Percentiles rank a stretch among this genome's conserved stretches.
Evolutionary conservation across 306 rosid species (phyloP).

Genomic region (Cicer chorassanicum): DNA sequence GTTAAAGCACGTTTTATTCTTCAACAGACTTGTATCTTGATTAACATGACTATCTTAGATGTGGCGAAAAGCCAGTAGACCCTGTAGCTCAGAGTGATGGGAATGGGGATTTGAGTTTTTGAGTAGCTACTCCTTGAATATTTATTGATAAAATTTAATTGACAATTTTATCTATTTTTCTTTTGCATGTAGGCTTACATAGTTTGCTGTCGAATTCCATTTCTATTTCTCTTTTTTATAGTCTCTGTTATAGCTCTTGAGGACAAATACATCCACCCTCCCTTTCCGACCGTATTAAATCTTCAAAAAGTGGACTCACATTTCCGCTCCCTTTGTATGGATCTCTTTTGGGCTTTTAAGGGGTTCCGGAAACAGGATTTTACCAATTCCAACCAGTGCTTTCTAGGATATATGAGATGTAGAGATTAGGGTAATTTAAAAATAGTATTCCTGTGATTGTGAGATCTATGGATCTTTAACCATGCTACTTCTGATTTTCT

Average conservation of each 20-base stretch:
- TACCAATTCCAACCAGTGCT: background rate
- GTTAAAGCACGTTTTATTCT: no score
- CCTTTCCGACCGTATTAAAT: background rate
- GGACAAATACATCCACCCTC: background rate
- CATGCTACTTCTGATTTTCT: slow-evolving; percentile 2
- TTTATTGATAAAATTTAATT: no score
- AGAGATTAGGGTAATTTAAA: background rate
- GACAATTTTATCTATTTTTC: no score
- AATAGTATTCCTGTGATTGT: background rate
- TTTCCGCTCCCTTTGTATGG: background rate
- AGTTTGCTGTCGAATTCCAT: background rate
- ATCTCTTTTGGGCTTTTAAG: background rate
- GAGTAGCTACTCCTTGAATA: no score
- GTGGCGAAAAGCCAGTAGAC: no score
- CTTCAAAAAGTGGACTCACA: background rate
- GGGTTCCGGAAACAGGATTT: background rate
- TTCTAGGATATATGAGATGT: background rate
- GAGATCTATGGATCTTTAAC: slow-evolving; percentile 18
- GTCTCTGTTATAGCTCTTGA: background rate
- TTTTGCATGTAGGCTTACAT: no score
- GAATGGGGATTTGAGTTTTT: no score
- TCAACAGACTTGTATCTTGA: no score
- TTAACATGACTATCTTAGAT: no score
- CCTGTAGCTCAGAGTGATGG: no score
- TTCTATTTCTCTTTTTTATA: background rate